Evolutionary conservation across 1,284 basidiomycete genomes (phyloP), one percentile per base, ranked within the genome.

Genomic region (Melampsora larici-populina): DNA sequence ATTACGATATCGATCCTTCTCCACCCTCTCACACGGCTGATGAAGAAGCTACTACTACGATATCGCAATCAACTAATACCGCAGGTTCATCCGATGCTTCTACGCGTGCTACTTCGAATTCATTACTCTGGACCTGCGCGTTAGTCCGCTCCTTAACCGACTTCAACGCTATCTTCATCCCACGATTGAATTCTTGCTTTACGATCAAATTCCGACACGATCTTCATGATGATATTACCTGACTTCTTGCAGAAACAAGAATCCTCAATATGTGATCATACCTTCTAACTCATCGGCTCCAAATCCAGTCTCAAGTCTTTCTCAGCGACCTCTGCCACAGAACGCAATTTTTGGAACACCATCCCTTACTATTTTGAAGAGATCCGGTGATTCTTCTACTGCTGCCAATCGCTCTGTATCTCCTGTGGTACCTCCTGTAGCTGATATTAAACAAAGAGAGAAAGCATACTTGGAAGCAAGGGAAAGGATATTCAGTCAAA

Each of bases 401-500:
- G n/a, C 46, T 26, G 66, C 71, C 7, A 67, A 26, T 36, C 40
- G 40, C 31, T 58, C 64, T 36, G 40, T 49, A 24, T 67, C 73
- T 1, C 65, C 73, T 8, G 58, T 21, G 24, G 46, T 36, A n/a
- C 55, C 73, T 3, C 55, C 64, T 7, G 55, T 18, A 49, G 29
- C 43, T 36, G 48, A 63, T 29, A 26, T 75, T 17, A 58, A 36
- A 29, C 40, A 31, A 26, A 48, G 73, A 18, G 73, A 75, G 33
- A 75, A 75, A 33, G 73, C 73, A 21, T 75, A 75, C 58, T 43
- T 49, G 33, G 49, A 75, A 68, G 73, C 73, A 26, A 46, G 73
- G 2, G 73, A 66, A 17, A 33, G 73, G 31, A 75, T 75, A 26
- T 75, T 75, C 31, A 64, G 64, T 40, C 33, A 43, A 13, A 33